Base-by-base conservation (phyloP, 1,284 basidiomycete species). In the Chiua sp. region DNA sequence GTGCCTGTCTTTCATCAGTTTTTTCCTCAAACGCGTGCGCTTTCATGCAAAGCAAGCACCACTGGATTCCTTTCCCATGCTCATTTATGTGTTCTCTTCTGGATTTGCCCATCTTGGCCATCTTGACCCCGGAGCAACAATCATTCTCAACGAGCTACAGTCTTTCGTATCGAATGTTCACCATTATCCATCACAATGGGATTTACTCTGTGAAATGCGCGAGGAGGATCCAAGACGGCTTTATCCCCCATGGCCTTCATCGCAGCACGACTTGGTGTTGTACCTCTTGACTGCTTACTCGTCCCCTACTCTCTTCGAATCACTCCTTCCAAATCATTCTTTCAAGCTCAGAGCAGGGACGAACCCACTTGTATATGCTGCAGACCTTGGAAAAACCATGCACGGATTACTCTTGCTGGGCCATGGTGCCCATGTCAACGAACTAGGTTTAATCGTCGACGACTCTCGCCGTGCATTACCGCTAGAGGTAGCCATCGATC, bases 21-120 rank as follows among this genome's bases (percentile, higher is more conserved):
- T 37, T 16, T 13, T 50, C 22, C 15, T 59, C 30, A 49, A 44
- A 42, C 7, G n/a, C 12, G 16, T 13, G 18, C 20, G 18, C 2
- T 18, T 20, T 18, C 32, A 3, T 30, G 7, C 5, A 6, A 35
- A 16, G 10, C n/a, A 12, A 51, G 16, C 22, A 2, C 18, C 26
- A 39, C 26, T n/a, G 18, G 28, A 49, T 37, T 28, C 20, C 7
- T 51, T 28, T 20, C 59, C 51, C 12, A 60, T 60, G 37, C 20
- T 60, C 7, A 22, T 20, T 26, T 60, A 60, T 7, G 51, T 51
- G 8, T 32, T 60, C 23, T 28, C 55, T 5, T 44, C n/a, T 28
- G 59, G 56, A 20, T 51, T 54, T 8, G 35, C 59, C 16, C 59
- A 60, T 33, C 39, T 60, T 7, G 42, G 52, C 11, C 11, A 60